Percentiles rank a stretch among this genome's conserved stretches.
These are phyloP conservation scores for Lagenaria siceraria DNA, from an alignment of 306 rosid genomes.

Conservation along the genomic window DNA sequence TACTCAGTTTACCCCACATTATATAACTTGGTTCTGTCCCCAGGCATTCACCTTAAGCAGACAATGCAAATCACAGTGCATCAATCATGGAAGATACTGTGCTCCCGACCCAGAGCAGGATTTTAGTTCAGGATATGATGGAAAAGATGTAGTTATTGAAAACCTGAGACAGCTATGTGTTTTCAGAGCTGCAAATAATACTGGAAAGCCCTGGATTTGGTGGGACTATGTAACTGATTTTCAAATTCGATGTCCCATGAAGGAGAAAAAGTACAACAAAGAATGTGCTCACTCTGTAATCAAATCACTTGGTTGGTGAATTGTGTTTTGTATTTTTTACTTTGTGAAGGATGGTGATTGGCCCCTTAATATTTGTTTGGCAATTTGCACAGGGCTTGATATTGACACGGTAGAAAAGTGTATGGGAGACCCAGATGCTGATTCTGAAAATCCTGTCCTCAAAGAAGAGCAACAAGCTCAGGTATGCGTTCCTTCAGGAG, in stretches of 20 bases:
- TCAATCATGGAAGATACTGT: conserved; percentile 95
- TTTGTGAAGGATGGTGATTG: conserved; percentile 1
- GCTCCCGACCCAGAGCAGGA: conserved; percentile 99
- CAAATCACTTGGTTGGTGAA: conserved; percentile 67
- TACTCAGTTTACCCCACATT: conserved; percentile 90
- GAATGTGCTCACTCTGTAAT: conserved; percentile 75
- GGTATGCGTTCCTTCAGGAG: conserved; percentile 17
- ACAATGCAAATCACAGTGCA: conserved; percentile 99
- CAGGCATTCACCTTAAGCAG: conserved; percentile 86
- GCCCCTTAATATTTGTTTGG: conserved; percentile 12
- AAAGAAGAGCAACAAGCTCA: conserved; percentile 99
- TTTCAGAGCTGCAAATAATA: conserved; percentile 70
- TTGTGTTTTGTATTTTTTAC: conserved; percentile 12
- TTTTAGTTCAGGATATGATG: conserved; percentile 90
- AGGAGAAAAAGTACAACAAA: conserved; percentile 83
- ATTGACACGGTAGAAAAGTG: conserved; percentile 62
- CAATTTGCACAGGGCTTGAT: conserved; percentile 53
- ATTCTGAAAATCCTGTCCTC: conserved; percentile 67
- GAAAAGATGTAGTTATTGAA: conserved; percentile 85
- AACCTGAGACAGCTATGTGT: conserved; percentile 96
- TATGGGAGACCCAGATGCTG: conserved; percentile 78
- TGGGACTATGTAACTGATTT: conserved; percentile 99
- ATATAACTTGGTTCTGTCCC: conserved; percentile 98
- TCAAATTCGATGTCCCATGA: conserved; percentile 98
- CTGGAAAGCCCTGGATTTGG: conserved; percentile 89